Base-by-base conservation (phyloP, 805 yeast genomes). In the Cyberlindnera suaveolens region DNA sequence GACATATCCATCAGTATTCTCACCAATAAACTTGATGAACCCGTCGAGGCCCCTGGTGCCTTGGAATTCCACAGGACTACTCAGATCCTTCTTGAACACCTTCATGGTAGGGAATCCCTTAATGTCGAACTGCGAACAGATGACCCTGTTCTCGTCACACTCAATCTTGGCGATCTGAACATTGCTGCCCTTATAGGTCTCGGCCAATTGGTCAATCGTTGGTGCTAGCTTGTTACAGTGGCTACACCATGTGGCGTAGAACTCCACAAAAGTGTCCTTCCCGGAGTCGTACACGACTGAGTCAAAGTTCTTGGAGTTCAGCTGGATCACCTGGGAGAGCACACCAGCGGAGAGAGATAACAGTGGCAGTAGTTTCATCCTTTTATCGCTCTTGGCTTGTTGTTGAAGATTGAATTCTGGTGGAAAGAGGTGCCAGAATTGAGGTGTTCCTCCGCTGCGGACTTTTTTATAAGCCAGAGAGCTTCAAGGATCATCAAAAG, bases 161-260 rank as follows among this genome's bases (percentile, higher is more conserved):
- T 93, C 96, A 41, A 93, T 70, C 68, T 89, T 80, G 52, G 95
- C 96, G 54, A 93, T 71, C 35, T 81, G 67, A 42, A 91, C 85
- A 39, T 68, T 68, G 41, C 67, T 64, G 32, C 70, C 67, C 42
- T 71, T 70, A 67, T 75, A 85, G 38, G 80, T 57, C 33, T 70
- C 80, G 36, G 90, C 96, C 52, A 93, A 74, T 60, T 89, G 90
- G 57, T 85, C 95, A 72, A 82, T 88, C 45, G 72, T 74, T 56
- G 96, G 96, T 36, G 89, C 91, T 61, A 90, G 74, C 62, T 75
- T 86, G 74, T 87, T 87, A 73, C 96, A 88, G 74, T 89, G 96
- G 39, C 95, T 89, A 72, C 96, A 89, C 96, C 96, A 90, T 62
- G 95, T 89, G 40, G 98, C 97, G 61, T 86, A 91, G 69, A 89